These are phyloP conservation scores for Fusarium verticillioides DNA, from an alignment of 2,329 filamentous ascomycete species.

Conservation along the genomic window DNA sequence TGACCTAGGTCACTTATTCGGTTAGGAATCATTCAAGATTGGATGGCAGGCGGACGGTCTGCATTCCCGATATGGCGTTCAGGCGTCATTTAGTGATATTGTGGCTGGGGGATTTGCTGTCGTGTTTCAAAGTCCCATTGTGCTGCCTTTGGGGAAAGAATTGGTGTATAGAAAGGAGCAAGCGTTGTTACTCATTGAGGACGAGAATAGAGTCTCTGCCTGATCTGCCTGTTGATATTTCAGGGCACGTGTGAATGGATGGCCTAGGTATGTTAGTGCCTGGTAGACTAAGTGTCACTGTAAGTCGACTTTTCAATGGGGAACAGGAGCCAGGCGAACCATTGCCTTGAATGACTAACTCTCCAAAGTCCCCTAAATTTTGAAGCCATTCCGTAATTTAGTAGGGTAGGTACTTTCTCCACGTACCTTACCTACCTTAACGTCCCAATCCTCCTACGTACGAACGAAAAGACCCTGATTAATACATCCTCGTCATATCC, in stretches of 20 bases:
- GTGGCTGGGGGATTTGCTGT: slow-evolving; percentile 7
- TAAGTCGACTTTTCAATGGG: not conserved
- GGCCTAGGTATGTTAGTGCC: slow-evolving; percentile 12
- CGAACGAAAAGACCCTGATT: not conserved
- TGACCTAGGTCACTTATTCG: not conserved
- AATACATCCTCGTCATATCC: not conserved
- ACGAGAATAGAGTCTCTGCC: slow-evolving; percentile 37
- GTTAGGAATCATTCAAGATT: not conserved
- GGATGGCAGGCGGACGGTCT: not conserved
- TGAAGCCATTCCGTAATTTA: slow-evolving; percentile 19
- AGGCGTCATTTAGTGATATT: slow-evolving; percentile 20
- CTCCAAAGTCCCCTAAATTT: slow-evolving; percentile 32
- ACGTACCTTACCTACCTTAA: not conserved
- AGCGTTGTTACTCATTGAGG: slow-evolving; percentile 12
- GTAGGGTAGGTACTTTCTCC: not conserved
- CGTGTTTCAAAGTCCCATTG: slow-evolving; percentile 22
- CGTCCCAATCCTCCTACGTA: not conserved
- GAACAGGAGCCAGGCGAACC: slow-evolving; percentile 31
- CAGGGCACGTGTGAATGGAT: slow-evolving; percentile 29
- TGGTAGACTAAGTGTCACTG: not conserved
- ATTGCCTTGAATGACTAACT: slow-evolving; percentile 36
- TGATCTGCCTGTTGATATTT: slow-evolving; percentile 34
- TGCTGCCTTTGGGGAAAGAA: not conserved
- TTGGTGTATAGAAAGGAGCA: not conserved
- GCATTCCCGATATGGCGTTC: not conserved